Conservation (phyloP, 352 stramenopile species). For the Phytophthora syringae region DNA sequence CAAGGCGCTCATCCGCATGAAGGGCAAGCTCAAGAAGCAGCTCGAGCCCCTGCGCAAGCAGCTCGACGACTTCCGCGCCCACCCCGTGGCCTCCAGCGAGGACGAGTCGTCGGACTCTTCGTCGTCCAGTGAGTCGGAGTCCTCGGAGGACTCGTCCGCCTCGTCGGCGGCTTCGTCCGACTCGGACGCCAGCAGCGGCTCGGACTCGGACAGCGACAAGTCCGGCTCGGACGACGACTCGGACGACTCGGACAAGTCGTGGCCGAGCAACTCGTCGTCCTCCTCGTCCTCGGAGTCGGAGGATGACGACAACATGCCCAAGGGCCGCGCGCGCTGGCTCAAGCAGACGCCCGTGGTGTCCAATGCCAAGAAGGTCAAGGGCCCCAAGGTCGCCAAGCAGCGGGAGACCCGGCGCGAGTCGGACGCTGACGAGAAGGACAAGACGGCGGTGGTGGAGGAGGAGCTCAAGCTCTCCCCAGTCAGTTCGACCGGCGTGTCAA, state of each 20-base stretch:
- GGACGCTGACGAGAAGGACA: constrained; percentile 47
- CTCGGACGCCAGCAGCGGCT: constrained; percentile 19
- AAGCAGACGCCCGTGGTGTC: constrained; percentile 90
- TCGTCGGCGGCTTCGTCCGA: constrained; percentile 27
- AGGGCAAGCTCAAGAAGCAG: constrained; percentile 97
- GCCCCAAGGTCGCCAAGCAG: constrained; percentile 46
- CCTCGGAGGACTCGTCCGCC: background rate
- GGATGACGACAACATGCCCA: constrained; percentile 90
- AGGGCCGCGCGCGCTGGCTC: constrained; percentile 96
- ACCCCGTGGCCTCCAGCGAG: constrained; percentile 86
- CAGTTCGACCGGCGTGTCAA: constrained; percentile 89
- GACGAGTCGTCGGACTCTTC: constrained; percentile 45
- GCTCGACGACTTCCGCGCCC: constrained; percentile 91
- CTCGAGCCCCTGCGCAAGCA: constrained; percentile 92
- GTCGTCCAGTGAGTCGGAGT: constrained; percentile 24
- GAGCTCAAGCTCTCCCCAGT: constrained; percentile 81
- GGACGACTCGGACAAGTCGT: constrained; percentile 61
- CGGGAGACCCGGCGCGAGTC: constrained; percentile 62
- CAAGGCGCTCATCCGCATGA: constrained; percentile 97
- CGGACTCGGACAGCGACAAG: constrained; percentile 33
- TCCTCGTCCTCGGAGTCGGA: constrained; percentile 70
- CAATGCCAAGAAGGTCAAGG: constrained; percentile 57
- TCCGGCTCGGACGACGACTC: constrained; percentile 47
- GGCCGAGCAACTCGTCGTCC: constrained; percentile 66
- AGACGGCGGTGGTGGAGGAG: constrained; percentile 72